A percentile compares a stretch with the other conserved stretches of the same genome.
Conservation (phyloP, 1,284 basidiomycete species). For the Cryptococcus floricola region DNA sequence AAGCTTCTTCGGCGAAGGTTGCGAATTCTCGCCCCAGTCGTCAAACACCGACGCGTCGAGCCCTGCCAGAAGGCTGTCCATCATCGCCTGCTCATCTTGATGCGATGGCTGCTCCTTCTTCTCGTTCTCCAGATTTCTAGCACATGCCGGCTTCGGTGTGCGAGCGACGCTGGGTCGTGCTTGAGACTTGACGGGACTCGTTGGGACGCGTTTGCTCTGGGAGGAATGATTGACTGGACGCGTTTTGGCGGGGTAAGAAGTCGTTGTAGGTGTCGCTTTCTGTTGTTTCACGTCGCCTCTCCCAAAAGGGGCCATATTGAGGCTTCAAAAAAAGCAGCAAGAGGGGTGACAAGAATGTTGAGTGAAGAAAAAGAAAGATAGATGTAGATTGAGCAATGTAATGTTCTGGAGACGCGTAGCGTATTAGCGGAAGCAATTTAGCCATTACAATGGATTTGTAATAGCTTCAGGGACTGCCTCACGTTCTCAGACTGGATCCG, state of each 20-base stretch:
- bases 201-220: slow-evolving; percentile 1
- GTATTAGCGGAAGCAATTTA: too few species aligned
- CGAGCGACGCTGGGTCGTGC: not conserved
- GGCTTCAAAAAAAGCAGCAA: too few species aligned
- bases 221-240: slow-evolving; percentile 5
- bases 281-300: too few species aligned
- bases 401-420: too few species aligned
- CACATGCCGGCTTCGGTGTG: not conserved
- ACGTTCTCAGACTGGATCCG: too few species aligned
- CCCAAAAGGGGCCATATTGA: too few species aligned
- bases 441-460: too few species aligned
- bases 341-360: too few species aligned
- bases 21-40: slow-evolving; percentile 2
- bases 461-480: too few species aligned
- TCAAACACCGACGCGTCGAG: slow-evolving; percentile 44
- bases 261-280: not conserved
- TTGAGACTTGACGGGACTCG: slow-evolving; percentile 1
- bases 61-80: slow-evolving; percentile 44
- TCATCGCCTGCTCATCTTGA: slow-evolving; percentile 41
- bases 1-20: too few species aligned
- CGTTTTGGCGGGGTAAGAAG: not conserved
- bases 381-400: too few species aligned
- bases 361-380: not conserved
- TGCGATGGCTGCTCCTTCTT: not conserved
- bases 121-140: not conserved